Evolutionary conservation across 352 stramenopile genomes (phyloP).

Genomic region (Phytophthora capsici): DNA sequence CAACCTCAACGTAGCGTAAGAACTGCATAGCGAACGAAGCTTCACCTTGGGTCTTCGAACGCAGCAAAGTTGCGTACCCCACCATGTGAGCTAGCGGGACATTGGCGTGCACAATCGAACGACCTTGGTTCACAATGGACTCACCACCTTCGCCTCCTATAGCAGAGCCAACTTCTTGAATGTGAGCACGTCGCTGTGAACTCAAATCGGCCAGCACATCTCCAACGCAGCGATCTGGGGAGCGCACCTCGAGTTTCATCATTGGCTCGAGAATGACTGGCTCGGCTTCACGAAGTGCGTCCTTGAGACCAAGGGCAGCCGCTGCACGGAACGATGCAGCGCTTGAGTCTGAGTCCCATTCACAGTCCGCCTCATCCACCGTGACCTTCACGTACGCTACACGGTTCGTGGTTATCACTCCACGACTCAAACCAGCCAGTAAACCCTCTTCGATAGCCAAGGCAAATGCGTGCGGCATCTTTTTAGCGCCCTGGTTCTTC

Average conservation of each 20-base stretch:
- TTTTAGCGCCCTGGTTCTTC: conserved; percentile 54
- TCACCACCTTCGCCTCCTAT: conserved; percentile 26
- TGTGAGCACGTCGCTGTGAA: conserved; percentile 68
- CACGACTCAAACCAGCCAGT: conserved; percentile 59
- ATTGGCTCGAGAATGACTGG: conserved; percentile 76
- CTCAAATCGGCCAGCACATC: conserved; percentile 82
- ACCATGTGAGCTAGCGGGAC: conserved; percentile 82
- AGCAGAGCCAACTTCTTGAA: conserved; percentile 64
- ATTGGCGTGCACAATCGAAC: conserved; percentile 66
- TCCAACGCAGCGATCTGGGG: conserved; percentile 65
- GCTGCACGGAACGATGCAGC: conserved; percentile 68
- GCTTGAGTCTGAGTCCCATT: conserved; percentile 72
- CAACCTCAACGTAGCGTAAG: conserved; percentile 70
- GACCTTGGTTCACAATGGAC: conserved; percentile 36
- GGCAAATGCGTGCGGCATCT: conserved; percentile 69
- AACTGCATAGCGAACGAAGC: conserved; percentile 83
- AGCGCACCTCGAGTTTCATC: conserved; percentile 80
- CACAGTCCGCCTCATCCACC: conserved; percentile 63
- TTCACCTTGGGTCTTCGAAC: conserved; percentile 82
- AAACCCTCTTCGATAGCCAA: conserved; percentile 75
- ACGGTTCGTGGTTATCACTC: conserved; percentile 63
- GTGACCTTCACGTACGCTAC: conserved; percentile 72
- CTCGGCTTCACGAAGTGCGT: conserved; percentile 57
- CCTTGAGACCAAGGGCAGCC: conserved; percentile 59
- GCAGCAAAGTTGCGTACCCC: conserved; percentile 78